Conservation (phyloP, 225 moss, liverwort and hornwort species). For the Anthoceros angustus region DNA sequence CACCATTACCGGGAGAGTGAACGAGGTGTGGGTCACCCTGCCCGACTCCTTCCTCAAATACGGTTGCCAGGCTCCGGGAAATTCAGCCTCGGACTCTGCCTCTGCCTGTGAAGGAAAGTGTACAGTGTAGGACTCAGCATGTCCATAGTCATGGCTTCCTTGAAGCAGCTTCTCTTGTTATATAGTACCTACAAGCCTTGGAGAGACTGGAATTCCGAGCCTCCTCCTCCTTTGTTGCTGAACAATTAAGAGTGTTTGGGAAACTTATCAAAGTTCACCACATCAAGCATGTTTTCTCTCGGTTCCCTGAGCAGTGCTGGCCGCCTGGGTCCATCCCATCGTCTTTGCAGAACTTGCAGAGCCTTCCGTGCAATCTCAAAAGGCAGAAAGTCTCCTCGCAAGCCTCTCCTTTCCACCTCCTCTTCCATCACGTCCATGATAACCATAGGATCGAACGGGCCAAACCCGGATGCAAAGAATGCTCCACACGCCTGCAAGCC, state of each 20-base stretch:
- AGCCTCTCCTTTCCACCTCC: conserved; percentile 29
- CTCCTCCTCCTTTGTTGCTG: not conserved
- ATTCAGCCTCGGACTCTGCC: not conserved
- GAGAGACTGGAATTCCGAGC: not conserved
- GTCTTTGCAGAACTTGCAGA: conserved; percentile 23
- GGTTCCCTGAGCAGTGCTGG: conserved; percentile 17
- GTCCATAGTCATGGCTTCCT: too few species aligned
- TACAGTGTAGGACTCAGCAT: too few species aligned
- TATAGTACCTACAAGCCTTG: not conserved
- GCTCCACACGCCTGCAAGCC: conserved; percentile 12
- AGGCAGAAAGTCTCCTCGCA: conserved; percentile 32
- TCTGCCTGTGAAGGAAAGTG: too few species aligned
- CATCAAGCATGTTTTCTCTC: conserved; percentile 23
- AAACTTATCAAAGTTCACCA: conserved; percentile 30
- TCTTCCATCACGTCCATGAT: conserved; percentile 43
- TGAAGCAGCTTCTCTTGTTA: not conserved
- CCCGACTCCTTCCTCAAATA: not conserved
- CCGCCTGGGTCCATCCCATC: conserved; percentile 29
- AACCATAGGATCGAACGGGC: conserved; percentile 28
- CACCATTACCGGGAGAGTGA: conserved; percentile 49
- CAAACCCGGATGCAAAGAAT: conserved; percentile 21
- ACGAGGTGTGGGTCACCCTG: conserved; percentile 79
- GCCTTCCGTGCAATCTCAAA: conserved; percentile 36
- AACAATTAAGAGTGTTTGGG: conserved; percentile 11
- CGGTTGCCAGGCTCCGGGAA: not conserved